phyloP scores from a whole-genome alignment of 2,329 filamentous ascomycete species.

The Trichoderma pleuroti region DNA sequence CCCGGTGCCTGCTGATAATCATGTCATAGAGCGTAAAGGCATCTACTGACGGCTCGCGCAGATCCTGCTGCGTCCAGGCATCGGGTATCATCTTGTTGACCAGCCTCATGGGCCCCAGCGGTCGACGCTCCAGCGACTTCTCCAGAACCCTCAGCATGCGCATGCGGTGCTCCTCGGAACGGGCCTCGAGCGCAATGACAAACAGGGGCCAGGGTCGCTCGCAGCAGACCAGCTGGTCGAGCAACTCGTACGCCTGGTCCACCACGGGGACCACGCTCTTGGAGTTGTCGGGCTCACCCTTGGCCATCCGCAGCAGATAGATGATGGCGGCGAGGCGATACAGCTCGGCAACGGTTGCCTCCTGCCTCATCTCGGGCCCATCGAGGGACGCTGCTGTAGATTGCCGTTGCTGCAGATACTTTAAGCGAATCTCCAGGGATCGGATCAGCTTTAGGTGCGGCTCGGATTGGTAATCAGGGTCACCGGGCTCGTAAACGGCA shows the following conservation, averaged over 20 bases:
- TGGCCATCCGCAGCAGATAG: slow-evolving; percentile 14
- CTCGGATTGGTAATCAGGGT: neutral
- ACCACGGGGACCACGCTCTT: neutral
- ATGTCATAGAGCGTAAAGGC: neutral
- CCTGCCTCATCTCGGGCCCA: neutral
- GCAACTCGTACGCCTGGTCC: slow-evolving; percentile 3
- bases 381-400: neutral
- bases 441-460: neutral
- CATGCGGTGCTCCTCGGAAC: slow-evolving; percentile 10
- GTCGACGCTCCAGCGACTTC: neutral
- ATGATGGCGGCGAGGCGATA: slow-evolving; percentile 11
- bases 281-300: neutral
- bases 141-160: neutral
- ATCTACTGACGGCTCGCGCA: slow-evolving; percentile 4
- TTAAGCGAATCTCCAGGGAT: neutral
- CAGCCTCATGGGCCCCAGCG: slow-evolving; percentile 2
- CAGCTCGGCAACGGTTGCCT: neutral
- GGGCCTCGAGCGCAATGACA: slow-evolving; percentile 7
- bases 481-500: neutral
- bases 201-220: slow-evolving; percentile 18
- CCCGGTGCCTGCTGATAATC: slow-evolving; percentile 11
- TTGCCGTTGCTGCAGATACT: slow-evolving; percentile 9
- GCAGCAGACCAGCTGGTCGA: neutral
- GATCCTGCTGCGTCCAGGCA: slow-evolving; percentile 16
- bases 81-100: slow-evolving; percentile 10